A percentile compares a stretch with the other conserved stretches of the same genome.
Conservation (phyloP, 169 alveolate genomes). For the Eimeria acervulina region DNA sequence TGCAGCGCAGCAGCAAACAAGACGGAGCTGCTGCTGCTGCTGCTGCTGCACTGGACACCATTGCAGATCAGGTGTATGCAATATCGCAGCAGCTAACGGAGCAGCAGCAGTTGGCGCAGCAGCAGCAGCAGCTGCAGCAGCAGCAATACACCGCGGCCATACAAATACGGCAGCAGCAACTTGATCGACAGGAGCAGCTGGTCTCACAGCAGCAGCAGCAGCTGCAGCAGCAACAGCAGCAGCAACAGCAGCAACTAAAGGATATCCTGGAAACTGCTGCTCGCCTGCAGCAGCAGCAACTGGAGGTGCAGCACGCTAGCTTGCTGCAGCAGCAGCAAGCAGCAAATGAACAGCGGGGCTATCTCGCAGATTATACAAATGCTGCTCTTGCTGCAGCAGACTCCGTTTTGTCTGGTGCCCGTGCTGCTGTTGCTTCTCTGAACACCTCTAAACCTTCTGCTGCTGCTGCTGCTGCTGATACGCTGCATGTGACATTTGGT, state of each 20-base stretch:
- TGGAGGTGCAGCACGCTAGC: background rate
- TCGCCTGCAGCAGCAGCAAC: too few species aligned
- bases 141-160: background rate
- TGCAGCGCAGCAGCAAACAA: conserved; percentile 25
- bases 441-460: background rate
- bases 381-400: conserved; percentile 27
- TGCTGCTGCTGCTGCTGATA: background rate
- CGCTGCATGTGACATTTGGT: conserved; percentile 11
- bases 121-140: too few species aligned
- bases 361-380: background rate
- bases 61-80: conserved; percentile 35
- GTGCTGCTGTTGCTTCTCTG: conserved; percentile 45
- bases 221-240: conserved; percentile 65
- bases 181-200: conserved; percentile 37
- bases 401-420: background rate
- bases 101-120: too few species aligned
- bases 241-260: background rate
- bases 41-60: conserved; percentile 57
- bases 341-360: conserved; percentile 46
- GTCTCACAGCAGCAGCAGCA: conserved; percentile 22
- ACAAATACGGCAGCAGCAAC: conserved; percentile 56
- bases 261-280: too few species aligned
- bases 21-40: conserved; percentile 53
- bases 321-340: conserved; percentile 63
- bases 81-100: conserved; percentile 8